Evolutionary conservation across 306 rosid genomes (phyloP).

Genomic region (Begonia loranthoides): DNA sequence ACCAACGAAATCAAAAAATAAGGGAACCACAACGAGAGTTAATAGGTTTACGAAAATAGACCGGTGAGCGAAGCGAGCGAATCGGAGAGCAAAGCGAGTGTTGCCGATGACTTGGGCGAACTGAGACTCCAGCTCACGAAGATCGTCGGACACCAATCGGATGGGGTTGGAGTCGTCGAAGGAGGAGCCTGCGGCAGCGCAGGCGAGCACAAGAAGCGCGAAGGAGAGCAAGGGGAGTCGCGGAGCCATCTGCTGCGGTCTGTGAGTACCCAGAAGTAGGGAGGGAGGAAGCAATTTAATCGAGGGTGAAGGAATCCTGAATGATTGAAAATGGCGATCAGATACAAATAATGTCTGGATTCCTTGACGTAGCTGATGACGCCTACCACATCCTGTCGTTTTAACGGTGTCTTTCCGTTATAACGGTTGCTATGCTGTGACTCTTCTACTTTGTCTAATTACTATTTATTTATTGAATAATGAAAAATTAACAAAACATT

Average conservation of each 20-base stretch:
- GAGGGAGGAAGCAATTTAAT: too few relatives aligned
- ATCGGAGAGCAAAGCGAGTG: conserved; percentile 37
- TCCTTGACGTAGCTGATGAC: too few relatives aligned
- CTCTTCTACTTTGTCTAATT: too few relatives aligned
- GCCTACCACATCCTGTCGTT: too few relatives aligned
- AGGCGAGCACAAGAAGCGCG: conserved; percentile 20
- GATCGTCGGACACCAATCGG: conserved; percentile 38
- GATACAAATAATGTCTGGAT: too few relatives aligned
- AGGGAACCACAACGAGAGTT: background rate
- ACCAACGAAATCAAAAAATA: background rate
- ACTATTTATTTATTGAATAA: too few relatives aligned
- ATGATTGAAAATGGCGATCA: too few relatives aligned
- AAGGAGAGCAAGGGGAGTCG: conserved; percentile 16
- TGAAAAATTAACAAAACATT: too few relatives aligned
- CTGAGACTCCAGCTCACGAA: conserved; percentile 33
- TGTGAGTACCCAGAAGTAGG: too few relatives aligned
- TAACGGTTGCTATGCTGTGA: too few relatives aligned
- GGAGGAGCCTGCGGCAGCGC: conserved; percentile 31
- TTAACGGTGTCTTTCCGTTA: too few relatives aligned
- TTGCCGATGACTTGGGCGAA: conserved; percentile 46
- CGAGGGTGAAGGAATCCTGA: too few relatives aligned
- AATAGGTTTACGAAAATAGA: background rate
- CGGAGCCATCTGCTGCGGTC: conserved; percentile 30
- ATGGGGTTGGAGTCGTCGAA: conserved; percentile 75
- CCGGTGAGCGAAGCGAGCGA: conserved; percentile 72